A percentile compares a stretch with the other conserved stretches of the same genome.
Conservation (phyloP, 163 green algal genomes). For the Scenedesmus sp. region DNA sequence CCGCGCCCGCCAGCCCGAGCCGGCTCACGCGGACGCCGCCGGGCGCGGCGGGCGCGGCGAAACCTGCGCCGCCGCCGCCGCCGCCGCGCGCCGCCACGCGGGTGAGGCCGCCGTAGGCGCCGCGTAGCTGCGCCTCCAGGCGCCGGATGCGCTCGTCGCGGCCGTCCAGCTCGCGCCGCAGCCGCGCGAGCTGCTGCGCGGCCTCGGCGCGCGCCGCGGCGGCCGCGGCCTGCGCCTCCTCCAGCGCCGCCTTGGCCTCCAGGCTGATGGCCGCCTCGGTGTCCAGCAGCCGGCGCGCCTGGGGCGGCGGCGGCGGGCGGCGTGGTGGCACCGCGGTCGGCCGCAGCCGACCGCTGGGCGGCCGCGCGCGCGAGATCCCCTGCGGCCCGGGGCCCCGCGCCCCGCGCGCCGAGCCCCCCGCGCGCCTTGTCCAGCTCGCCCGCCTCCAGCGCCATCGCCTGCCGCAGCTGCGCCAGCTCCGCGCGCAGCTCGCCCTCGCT, state of each 20-base stretch:
- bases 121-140: slow-evolving; percentile 56
- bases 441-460: slow-evolving; percentile 57
- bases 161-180: slow-evolving; percentile 57
- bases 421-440: slow-evolving; percentile 48
- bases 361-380: no score
- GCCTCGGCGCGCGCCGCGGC: slow-evolving; percentile 33
- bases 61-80: neutral
- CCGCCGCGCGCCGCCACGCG: slow-evolving; percentile 25
- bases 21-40: slow-evolving; percentile 23
- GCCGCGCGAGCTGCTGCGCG: slow-evolving; percentile 6
- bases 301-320: no score
- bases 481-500: slow-evolving; percentile 54
- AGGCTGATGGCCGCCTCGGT: slow-evolving; percentile 57
- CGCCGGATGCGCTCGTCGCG: slow-evolving; percentile 60
- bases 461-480: slow-evolving; percentile 62
- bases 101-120: slow-evolving; percentile 31
- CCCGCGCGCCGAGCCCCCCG: neutral
- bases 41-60: neutral
- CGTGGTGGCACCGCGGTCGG: no score
- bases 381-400: no score
- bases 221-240: slow-evolving; percentile 58
- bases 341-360: no score
- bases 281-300: slow-evolving; percentile 57
- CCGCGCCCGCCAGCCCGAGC: slow-evolving; percentile 5
- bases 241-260: slow-evolving; percentile 62